Evolutionary conservation across 495 filamentous ascomycete genomes (phyloP).

Genomic region (Oidiodendron maius): DNA sequence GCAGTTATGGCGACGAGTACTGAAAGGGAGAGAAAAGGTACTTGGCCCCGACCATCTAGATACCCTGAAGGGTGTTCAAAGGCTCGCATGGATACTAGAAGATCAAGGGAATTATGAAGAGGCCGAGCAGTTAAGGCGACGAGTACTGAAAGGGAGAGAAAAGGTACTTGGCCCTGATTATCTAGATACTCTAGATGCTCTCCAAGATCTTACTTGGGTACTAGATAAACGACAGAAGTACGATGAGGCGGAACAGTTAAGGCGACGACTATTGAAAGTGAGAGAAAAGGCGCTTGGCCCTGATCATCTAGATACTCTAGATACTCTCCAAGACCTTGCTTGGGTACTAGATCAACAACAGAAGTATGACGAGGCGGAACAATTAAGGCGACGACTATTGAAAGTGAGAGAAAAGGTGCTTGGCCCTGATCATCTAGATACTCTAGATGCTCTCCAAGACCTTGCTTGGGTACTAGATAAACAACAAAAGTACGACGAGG

Average conservation of each 20-base stretch:
- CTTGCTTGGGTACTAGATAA: too few species aligned
- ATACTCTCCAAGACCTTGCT: background rate
- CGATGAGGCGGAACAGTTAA: background rate
- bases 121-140: background rate
- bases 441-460: too few species aligned
- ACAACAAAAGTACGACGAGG: too few species aligned
- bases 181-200: background rate
- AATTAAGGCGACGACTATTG: background rate
- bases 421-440: background rate
- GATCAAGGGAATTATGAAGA: background rate
- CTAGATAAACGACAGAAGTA: background rate
- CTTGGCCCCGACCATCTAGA: background rate
- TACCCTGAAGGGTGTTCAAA: background rate
- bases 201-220: background rate
- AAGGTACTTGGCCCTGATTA: background rate
- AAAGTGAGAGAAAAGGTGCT: background rate
- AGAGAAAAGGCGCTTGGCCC: background rate
- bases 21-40: background rate
- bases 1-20: background rate
- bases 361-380: background rate
- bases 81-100: background rate
- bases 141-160: background rate
- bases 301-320: background rate
- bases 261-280: background rate
- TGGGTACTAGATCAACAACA: background rate